A percentile compares a stretch with the other conserved stretches of the same genome.
Evolutionary conservation across 805 yeast genomes (phyloP).

Genomic region (Saccharomycopsis sp.): DNA sequence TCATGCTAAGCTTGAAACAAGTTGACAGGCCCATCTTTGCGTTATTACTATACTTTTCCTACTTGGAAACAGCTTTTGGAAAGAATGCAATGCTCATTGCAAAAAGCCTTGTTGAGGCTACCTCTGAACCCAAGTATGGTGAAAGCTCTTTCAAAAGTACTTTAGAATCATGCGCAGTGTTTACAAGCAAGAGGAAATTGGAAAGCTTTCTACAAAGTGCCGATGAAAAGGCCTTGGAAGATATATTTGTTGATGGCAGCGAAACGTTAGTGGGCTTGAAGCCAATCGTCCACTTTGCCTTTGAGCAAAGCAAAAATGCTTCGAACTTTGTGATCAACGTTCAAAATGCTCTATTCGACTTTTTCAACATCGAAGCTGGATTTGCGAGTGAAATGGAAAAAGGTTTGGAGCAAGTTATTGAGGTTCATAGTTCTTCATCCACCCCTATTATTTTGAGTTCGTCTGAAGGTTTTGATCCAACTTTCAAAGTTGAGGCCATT

Average conservation of each 20-base stretch:
- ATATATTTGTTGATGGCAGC: not conserved
- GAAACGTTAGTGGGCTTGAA: not conserved
- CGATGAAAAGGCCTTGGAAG: not conserved
- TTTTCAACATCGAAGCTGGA: too few relatives aligned
- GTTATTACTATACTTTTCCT: conserved; percentile 1
- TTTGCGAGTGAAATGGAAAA: too few relatives aligned
- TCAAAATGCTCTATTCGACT: too few relatives aligned
- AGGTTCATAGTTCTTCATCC: conserved; percentile 11
- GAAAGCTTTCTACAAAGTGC: too few relatives aligned
- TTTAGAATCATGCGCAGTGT: too few relatives aligned
- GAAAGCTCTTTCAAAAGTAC: too few relatives aligned
- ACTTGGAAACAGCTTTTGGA: conserved; percentile 2
- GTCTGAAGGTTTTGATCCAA: conserved; percentile 59
- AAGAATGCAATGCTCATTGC: too few relatives aligned
- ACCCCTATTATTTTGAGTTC: conserved; percentile 47
- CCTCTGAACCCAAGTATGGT: too few relatives aligned
- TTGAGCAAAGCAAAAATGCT: not conserved
- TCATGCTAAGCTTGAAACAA: conserved; percentile 39
- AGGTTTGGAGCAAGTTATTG: not conserved
- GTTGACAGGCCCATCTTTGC: conserved; percentile 36
- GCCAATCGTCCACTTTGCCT: not conserved
- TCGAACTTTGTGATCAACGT: not conserved
- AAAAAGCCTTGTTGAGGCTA: too few relatives aligned
- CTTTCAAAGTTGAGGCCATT: conserved; percentile 39
- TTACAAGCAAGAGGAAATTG: too few relatives aligned